Base-by-base conservation (phyloP, 306 rosid species). In the Clitoria ternatea region DNA sequence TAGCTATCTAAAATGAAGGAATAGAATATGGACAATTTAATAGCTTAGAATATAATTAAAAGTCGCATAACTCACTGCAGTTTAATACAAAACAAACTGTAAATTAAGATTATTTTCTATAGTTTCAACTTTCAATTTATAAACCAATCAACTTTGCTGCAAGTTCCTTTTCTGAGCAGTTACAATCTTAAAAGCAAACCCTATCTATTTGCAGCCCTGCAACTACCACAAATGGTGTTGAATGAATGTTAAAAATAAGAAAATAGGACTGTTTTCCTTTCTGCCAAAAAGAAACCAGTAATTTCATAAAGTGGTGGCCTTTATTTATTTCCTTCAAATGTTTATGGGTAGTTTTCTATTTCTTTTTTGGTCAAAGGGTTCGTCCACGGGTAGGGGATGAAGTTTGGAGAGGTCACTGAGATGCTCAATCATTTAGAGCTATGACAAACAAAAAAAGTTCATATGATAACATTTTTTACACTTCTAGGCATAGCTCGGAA, bases 21-120 rank as follows among this genome's bases (percentile, higher is more conserved):
- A 18, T 61, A 36, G 48, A 33, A 27, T 39, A 29, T 54, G 43
- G 45, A 49, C 43, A 35, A 64, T 78, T 54, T 70, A 44, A 56
- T 43, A 35, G 29, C 11, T 45, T 36, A 15, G 5, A 17, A 40
- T 45, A 66, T 27, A 50, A 33, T 29, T 61, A 45, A n/a, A n/a
- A 29, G 54, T 26, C 11, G 33, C 18, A 56, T 11, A 5, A 49
- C 40, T 39, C 22, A 14, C 50, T 6, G 9, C 17, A 23, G 50
- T 53, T 43, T 12, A 2, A 59, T 48, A 27, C 12, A 61, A 60
- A 26, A 50, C 17, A 67, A 29, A 52, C 59, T 19, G 47, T 43
- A 61, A 61, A 52, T 30, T 55, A 29, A 29, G 26, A 40, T 27
- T 23, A 56, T 13, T 13, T 35, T 10, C 15, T 24, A 30, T 39